Base-by-base conservation (phyloP, 2,329 filamentous ascomycete species). In the Amphichorda felina region DNA sequence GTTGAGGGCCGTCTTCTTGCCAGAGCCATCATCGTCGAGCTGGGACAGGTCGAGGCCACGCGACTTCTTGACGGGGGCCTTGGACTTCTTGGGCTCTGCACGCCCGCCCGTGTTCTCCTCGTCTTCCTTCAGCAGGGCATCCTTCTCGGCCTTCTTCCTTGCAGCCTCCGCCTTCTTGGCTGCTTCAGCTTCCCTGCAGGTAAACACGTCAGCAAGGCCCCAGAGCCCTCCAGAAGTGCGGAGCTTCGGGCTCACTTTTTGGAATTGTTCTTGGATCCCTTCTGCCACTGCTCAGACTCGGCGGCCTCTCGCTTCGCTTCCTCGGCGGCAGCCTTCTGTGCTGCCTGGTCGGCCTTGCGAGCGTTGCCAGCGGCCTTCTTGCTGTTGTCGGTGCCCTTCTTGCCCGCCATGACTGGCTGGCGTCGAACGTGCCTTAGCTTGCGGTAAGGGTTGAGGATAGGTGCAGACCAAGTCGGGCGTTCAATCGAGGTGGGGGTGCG, bases 101-200 rank as follows among this genome's bases (percentile, higher is more conserved):
- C 76, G 66, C 50, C 72, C 61, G 47, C 72, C 62, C 38, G 72
- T 55, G 47, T 47, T 68, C 42, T 72, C 79, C 53, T 95, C 89
- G 60, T 98, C 91, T 53, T 83, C 87, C 38, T 77, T 79, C 26
- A 87, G 63, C 17, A 88, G 64, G 9, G 88, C 85, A 2, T 93
- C 88, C 34, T 82, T 82, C 56, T 96, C 91, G 35, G 88, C 89
- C 63, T 94, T 96, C 63, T 94, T 87, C 61, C 89, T 94, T 34
- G 78, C 79, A 34, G 82, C 83, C 36, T 88, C 86, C 25, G 82
- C 80, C 48, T 93, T 86, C 55, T 88, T 94, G 47, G 53, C 50
- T 4, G 50, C 57, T 19, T 60, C 56, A 4, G 55, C 53, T 35
- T 61, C 57, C 46, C 57, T 61, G 35, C 8, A 8, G 33, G 28